Percentiles rank a stretch among this genome's conserved stretches.
Conservation (phyloP, 2,329 filamentous ascomycete genomes). For the Colletotrichum sp. region DNA sequence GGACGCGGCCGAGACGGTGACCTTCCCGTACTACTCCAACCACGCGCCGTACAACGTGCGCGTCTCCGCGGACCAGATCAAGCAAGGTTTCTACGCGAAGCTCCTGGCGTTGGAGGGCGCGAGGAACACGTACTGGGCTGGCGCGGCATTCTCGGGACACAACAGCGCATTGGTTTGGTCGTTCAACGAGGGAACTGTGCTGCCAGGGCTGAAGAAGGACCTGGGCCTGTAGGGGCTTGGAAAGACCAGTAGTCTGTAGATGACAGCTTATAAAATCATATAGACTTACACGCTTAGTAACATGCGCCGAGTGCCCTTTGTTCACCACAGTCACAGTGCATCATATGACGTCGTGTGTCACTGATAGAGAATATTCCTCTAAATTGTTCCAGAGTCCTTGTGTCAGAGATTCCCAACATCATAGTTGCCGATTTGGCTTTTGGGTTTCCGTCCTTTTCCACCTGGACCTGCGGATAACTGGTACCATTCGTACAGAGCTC, state of each 20-base stretch:
- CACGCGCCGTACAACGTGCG: constrained; percentile 32
- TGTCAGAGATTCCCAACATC: no score
- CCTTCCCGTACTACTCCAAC: constrained; percentile 26
- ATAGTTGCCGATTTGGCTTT: no score
- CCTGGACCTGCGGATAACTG: no score
- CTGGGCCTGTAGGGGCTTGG: neutral
- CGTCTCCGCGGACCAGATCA: constrained; percentile 31
- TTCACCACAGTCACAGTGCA: no score
- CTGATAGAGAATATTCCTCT: no score
- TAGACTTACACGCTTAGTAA: no score
- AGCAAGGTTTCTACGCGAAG: constrained; percentile 35
- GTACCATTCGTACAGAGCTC: neutral
- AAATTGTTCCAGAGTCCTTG: no score
- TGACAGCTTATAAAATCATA: no score
- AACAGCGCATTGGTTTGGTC: constrained; percentile 13
- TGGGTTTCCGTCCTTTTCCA: no score
- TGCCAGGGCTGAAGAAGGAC: constrained; percentile 16
- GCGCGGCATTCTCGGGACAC: constrained; percentile 26
- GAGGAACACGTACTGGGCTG: constrained; percentile 41
- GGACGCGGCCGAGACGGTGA: constrained; percentile 6
- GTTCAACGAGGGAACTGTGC: constrained; percentile 1
- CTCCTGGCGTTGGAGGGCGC: constrained; percentile 38
- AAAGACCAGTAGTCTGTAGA: no score
- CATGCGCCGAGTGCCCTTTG: no score
- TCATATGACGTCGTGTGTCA: no score